Percentiles rank a stretch among this genome's conserved stretches.
These are phyloP conservation scores for Misopates orontium DNA, from an alignment of 257 asterid species.

Conservation along the genomic window DNA sequence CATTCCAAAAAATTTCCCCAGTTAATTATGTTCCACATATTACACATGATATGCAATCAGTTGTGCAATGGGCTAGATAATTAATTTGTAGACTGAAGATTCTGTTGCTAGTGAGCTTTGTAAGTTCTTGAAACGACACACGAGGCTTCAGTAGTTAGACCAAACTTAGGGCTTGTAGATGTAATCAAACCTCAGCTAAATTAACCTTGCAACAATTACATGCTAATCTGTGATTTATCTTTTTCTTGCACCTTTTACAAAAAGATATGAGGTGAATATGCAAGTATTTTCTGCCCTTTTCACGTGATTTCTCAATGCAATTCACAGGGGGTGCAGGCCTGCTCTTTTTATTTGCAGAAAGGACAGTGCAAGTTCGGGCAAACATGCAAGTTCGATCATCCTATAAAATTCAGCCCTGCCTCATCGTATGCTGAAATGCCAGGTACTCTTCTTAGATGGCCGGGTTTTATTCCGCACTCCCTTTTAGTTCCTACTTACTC, in stretches of 20 bases:
- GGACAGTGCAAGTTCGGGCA: constrained; percentile 82
- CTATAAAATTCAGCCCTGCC: constrained; percentile 50
- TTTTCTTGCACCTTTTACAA: neutral
- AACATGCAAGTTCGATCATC: constrained; percentile 85
- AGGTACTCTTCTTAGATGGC: constrained; percentile 38
- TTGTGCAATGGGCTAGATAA: no score
- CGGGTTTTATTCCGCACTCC: constrained; percentile 25
- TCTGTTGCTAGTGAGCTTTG: no score
- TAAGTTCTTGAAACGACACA: no score
- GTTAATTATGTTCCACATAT: no score
- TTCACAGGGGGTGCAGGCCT: constrained; percentile 77
- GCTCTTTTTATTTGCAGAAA: constrained; percentile 77
- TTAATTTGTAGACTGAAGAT: no score
- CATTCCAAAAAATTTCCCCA: no score
- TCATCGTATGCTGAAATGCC: constrained; percentile 63
- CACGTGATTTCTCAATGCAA: neutral
- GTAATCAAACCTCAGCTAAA: no score
- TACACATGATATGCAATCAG: no score
- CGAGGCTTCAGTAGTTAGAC: no score
- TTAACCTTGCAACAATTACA: neutral
- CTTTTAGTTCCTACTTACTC: constrained; percentile 38
- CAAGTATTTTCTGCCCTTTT: neutral
- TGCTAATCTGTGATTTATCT: neutral
- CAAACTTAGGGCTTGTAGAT: no score
- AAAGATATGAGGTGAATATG: no score